Conservation (phyloP, 2,329 filamentous ascomycete species). For the Paraphoma chrysanthemicola region DNA sequence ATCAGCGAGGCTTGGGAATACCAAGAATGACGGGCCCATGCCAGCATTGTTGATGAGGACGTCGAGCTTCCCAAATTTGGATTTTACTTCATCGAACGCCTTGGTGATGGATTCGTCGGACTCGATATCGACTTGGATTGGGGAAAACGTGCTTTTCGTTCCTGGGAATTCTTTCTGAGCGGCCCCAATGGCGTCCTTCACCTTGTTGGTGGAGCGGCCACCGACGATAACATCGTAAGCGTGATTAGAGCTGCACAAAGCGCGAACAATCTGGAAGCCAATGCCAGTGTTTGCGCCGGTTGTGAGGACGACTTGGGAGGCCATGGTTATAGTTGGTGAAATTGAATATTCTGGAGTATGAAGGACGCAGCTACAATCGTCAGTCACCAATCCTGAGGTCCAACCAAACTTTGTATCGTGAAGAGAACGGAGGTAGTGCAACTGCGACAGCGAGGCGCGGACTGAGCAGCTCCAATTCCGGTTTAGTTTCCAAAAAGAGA, state of each 20-base stretch:
- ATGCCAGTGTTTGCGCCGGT: conserved; percentile 69
- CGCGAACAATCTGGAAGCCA: conserved; percentile 64
- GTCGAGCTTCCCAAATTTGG: conserved; percentile 27
- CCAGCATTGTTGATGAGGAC: conserved; percentile 53
- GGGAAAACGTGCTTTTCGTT: conserved; percentile 50
- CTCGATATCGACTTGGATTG: conserved; percentile 60
- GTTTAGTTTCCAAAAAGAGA: too few species aligned
- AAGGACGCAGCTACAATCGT: too few species aligned
- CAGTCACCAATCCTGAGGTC: too few species aligned
- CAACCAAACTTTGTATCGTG: too few species aligned
- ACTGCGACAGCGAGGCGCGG: too few species aligned
- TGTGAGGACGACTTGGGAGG: conserved; percentile 57
- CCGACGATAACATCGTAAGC: conserved; percentile 66
- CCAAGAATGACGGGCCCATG: not conserved
- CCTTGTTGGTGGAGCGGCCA: conserved; percentile 60
- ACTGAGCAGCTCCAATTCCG: too few species aligned
- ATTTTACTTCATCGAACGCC: conserved; percentile 52
- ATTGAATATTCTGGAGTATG: too few species aligned
- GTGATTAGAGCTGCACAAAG: conserved; percentile 46
- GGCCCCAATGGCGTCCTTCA: conserved; percentile 53
- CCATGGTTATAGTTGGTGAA: not conserved
- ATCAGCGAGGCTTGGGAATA: not conserved
- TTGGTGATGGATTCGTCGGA: conserved; percentile 60
- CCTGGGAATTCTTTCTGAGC: conserved; percentile 51
- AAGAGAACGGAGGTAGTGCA: too few species aligned